phyloP scores from a whole-genome alignment of 2,329 filamentous ascomycete genomes.

The Magnaporthiopsis incrustans region DNA sequence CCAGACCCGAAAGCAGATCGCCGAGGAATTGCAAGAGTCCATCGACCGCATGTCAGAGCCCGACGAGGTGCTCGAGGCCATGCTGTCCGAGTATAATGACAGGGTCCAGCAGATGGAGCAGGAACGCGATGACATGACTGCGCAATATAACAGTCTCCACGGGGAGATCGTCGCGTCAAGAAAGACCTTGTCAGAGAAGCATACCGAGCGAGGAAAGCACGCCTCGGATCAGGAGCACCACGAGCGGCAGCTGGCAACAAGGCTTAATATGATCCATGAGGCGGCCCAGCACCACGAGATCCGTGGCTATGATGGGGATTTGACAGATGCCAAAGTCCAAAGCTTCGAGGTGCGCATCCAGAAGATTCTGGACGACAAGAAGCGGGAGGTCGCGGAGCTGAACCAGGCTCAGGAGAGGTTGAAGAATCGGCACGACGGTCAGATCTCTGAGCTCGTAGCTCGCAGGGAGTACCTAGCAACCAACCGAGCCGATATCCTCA shows the following conservation, averaged over 20 bases:
- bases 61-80: constrained; percentile 65
- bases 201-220: constrained; percentile 64
- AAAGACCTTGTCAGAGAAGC: constrained; percentile 40
- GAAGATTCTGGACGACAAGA: constrained; percentile 70
- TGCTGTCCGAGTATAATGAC: constrained; percentile 70
- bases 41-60: constrained; percentile 72
- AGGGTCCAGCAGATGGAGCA: constrained; percentile 58
- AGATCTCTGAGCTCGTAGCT: constrained; percentile 68
- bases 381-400: constrained; percentile 47
- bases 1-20: constrained; percentile 59
- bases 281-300: constrained; percentile 71
- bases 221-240: constrained; percentile 83
- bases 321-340: constrained; percentile 64
- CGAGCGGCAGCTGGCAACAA: constrained; percentile 66
- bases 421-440: constrained; percentile 65
- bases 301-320: constrained; percentile 72
- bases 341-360: constrained; percentile 72
- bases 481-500: constrained; percentile 64
- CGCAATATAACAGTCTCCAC: constrained; percentile 59
- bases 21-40: constrained; percentile 61
- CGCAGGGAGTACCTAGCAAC: constrained; percentile 65
- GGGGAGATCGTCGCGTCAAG: constrained; percentile 35
- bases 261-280: constrained; percentile 68
- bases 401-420: constrained; percentile 57
- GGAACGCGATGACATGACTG: constrained; percentile 54